Percentiles rank a stretch among this genome's conserved stretches.
Evolutionary conservation across 2,329 filamentous ascomycete species (phyloP).

Genomic region (Hyphodiscus sp.): DNA sequence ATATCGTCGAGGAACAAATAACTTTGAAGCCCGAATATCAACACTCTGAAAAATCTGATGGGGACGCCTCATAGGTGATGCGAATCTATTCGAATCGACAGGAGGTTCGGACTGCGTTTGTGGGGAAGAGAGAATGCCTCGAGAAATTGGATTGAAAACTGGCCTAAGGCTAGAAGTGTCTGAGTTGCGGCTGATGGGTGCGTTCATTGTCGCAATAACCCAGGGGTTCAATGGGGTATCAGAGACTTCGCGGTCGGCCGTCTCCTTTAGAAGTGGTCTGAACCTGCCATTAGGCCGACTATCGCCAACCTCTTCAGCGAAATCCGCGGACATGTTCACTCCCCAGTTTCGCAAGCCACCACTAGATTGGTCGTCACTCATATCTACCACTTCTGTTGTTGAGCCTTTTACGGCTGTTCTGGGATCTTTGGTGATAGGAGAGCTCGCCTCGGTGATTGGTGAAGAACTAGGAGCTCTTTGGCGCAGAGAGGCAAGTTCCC

Average conservation of each 20-base stretch:
- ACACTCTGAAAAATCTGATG: slow-evolving; percentile 1
- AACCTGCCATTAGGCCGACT: not conserved
- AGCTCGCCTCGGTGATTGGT: not conserved
- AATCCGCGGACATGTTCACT: slow-evolving; percentile 39
- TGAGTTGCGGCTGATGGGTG: slow-evolving; percentile 8
- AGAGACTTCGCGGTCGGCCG: not conserved
- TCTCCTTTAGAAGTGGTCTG: not conserved
- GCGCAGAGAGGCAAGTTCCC: not conserved
- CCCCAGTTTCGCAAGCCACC: slow-evolving; percentile 26
- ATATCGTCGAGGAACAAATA: not conserved
- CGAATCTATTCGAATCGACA: not conserved
- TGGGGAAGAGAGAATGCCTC: slow-evolving; percentile 2
- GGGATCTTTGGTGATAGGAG: not conserved
- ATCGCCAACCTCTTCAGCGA: slow-evolving; percentile 38
- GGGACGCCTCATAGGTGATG: not conserved
- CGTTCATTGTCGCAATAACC: slow-evolving; percentile 34
- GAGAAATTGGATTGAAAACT: not conserved
- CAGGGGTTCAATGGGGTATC: slow-evolving; percentile 32
- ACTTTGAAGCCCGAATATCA: slow-evolving; percentile 3
- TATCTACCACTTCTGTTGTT: not conserved
- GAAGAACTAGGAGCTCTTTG: not conserved
- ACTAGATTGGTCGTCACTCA: not conserved
- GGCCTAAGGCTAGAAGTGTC: not conserved
- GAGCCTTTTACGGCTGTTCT: not conserved
- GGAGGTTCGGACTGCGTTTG: not conserved